Percentiles rank a stretch among this genome's conserved stretches.
phyloP scores from a whole-genome alignment of 371 early-diverging fungal genomes.

The Mucor saturninus region DNA sequence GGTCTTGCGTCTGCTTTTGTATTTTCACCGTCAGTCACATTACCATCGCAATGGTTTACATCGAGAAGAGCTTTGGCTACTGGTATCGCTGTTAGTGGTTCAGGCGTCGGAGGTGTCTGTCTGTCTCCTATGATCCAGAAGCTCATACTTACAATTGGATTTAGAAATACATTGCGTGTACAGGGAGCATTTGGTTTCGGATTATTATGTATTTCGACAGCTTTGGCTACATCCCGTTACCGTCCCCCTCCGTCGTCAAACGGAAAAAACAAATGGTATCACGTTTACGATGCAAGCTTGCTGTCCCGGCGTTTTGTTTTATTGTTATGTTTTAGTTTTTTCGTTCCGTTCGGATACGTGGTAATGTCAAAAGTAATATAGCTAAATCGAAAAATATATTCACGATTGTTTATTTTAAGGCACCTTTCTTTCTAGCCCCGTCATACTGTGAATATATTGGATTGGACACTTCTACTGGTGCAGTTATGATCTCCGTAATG shows the following conservation, averaged over 20 bases:
- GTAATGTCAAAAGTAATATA: neutral
- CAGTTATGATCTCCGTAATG: slow-evolving; percentile 39
- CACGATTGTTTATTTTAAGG: neutral
- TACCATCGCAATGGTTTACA: slow-evolving; percentile 79
- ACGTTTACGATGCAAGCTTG: slow-evolving; percentile 27
- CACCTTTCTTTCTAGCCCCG: slow-evolving; percentile 41
- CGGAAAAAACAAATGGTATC: slow-evolving; percentile 25
- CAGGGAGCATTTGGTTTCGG: slow-evolving; percentile 43
- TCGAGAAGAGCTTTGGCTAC: slow-evolving; percentile 74
- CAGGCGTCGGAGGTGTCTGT: slow-evolving; percentile 77
- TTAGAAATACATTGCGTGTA: slow-evolving; percentile 58
- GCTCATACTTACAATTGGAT: slow-evolving; percentile 55
- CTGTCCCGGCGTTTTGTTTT: slow-evolving; percentile 23
- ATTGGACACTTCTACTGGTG: slow-evolving; percentile 21
- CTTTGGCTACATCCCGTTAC: slow-evolving; percentile 38
- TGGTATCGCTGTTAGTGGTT: slow-evolving; percentile 76
- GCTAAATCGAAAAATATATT: too few relatives aligned
- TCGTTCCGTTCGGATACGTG: slow-evolving; percentile 40
- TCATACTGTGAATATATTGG: slow-evolving; percentile 45
- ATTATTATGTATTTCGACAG: slow-evolving; percentile 43
- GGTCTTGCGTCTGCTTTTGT: slow-evolving; percentile 60
- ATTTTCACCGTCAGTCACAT: slow-evolving; percentile 66
- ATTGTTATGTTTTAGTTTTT: slow-evolving; percentile 31
- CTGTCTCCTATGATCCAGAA: slow-evolving; percentile 62
- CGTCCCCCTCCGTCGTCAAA: slow-evolving; percentile 26